Conservation (phyloP, 1,284 basidiomycete species). For the Leccinum brunneo-olivaceum region DNA sequence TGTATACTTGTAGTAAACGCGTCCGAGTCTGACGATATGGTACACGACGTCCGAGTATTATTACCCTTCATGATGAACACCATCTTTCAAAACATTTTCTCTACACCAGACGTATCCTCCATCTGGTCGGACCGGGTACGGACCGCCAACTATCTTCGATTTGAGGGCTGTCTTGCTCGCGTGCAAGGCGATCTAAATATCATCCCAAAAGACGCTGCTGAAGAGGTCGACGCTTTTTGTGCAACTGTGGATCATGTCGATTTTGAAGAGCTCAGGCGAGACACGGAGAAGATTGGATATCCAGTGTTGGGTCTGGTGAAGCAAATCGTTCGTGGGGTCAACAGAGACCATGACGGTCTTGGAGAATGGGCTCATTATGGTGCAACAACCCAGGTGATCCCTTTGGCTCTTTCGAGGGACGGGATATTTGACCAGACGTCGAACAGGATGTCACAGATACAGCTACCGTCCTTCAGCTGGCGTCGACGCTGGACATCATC, state of each 20-base stretch:
- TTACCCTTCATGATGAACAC: too few relatives aligned
- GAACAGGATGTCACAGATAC: constrained; percentile 41
- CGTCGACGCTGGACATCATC: constrained; percentile 33
- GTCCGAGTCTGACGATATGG: too few relatives aligned
- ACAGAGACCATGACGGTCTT: constrained; percentile 29
- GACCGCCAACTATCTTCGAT: constrained; percentile 34
- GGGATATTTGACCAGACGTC: neutral
- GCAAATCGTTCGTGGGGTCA: constrained; percentile 35
- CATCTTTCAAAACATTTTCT: constrained; percentile 37
- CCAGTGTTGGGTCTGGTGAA: constrained; percentile 38
- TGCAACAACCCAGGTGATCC: constrained; percentile 38
- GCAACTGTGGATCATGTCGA: constrained; percentile 30
- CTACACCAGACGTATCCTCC: constrained; percentile 30
- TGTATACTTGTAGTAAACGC: too few relatives aligned
- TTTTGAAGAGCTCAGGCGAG: constrained; percentile 32
- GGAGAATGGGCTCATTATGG: constrained; percentile 44
- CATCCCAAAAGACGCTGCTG: constrained; percentile 34
- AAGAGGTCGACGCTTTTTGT: constrained; percentile 31
- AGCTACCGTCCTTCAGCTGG: constrained; percentile 36
- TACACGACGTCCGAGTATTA: too few relatives aligned
- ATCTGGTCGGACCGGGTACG: constrained; percentile 38
- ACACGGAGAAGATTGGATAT: constrained; percentile 38
- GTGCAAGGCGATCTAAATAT: constrained; percentile 34
- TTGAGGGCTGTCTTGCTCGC: constrained; percentile 35
- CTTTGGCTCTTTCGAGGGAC: neutral